phyloP scores from a whole-genome alignment of 2,329 filamentous ascomycete genomes.

The Colletotrichum neosansevieriae region DNA sequence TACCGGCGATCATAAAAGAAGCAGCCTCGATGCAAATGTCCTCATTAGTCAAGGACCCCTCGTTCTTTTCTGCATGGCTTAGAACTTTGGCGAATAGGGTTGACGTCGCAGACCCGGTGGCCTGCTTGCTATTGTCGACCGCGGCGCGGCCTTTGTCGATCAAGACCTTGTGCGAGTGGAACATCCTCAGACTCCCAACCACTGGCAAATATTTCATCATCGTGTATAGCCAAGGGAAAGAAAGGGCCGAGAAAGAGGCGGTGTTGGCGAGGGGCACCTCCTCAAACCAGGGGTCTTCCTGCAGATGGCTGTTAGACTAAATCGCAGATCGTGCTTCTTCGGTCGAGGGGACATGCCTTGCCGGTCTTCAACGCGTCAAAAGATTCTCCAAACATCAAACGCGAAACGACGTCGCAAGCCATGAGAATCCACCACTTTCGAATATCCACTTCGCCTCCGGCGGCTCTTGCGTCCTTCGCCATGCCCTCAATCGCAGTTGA shows the following conservation, averaged over 20 bases:
- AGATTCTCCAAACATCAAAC: constrained; percentile 66
- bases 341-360: constrained; percentile 49
- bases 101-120: background rate
- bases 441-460: constrained; percentile 55
- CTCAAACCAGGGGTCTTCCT: constrained; percentile 19
- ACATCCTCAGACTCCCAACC: background rate
- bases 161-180: background rate
- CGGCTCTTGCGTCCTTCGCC: constrained; percentile 52
- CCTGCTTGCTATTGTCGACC: constrained; percentile 7
- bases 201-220: background rate
- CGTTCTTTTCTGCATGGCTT: constrained; percentile 3
- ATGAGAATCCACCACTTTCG: constrained; percentile 67
- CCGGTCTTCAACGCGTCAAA: constrained; percentile 64
- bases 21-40: constrained; percentile 57
- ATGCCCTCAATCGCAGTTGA: constrained; percentile 58
- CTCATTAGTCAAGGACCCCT: background rate
- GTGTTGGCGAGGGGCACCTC: background rate
- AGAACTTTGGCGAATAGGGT: constrained; percentile 20
- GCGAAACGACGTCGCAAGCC: constrained; percentile 65
- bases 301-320: background rate
- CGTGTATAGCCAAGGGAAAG: background rate
- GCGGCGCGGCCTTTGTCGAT: constrained; percentile 5
- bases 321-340: background rate
- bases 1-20: constrained; percentile 62
- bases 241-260: background rate